Base-by-base conservation (phyloP, 345 rosid species). In the Ceriops decandra region DNA sequence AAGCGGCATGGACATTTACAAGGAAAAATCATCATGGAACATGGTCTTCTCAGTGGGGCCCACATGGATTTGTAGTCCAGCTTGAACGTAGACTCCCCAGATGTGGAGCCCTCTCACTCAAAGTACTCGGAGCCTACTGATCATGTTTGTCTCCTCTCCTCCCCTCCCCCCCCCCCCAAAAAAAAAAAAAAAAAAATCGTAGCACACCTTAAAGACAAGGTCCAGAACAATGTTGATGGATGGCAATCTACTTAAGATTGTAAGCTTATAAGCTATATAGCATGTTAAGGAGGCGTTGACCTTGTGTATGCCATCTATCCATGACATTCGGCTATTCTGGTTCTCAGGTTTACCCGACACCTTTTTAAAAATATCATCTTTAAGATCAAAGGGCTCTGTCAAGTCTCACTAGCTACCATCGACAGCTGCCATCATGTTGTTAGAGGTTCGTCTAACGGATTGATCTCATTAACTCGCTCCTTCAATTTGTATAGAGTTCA, bases 121-220 rank as follows among this genome's bases (percentile, higher is more conserved):
- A 53, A 21, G 26, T 51, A 24, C 74, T 65, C 76, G 13, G 7
- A 38, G 56, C 57, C 76, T 70, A 42, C 19, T 68, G 66, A 75
- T 72, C 80, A 71, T 68, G 71, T 66, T 59, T 60, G 67, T 66
- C 83, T 68, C 67, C 16, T 16, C 49, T 3, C 30, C 3, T 3
- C 3, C 30, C 30, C 30, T 1, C 10, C 8, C 16, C 47, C 49
- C 30, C 4, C 3, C 30, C 3, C 30, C 30, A 61, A 77, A 22
- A 22, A 22, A 22, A 22, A 22, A 22, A 61, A 77, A 22, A 22
- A 22, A 22, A 22, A 22, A 22, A 0, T 75, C 71, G 72, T 60
- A 21, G 67, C 74, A 62, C 64, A 35, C 58, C 57, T 36, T 32
- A 26, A 31, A 21, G 20, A 33, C 28, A 59, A 47, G 69, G 66